These are phyloP conservation scores for Raddia distichophylla DNA, from an alignment of 176 grass and related monocot genomes.

Conservation along the genomic window DNA sequence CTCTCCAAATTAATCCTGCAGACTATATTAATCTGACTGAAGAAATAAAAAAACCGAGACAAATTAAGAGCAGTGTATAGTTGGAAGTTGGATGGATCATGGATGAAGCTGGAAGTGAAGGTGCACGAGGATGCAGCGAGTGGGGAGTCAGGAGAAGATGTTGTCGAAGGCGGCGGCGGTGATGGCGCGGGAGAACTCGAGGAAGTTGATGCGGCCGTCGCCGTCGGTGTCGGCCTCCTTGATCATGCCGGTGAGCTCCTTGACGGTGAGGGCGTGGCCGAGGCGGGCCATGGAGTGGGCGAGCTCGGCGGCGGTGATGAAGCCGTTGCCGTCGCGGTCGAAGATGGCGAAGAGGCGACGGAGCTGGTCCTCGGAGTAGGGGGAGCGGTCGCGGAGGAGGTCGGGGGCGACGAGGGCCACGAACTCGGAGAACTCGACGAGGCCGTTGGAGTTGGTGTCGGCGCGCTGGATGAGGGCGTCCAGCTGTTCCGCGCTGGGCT, in stretches of 20 bases:
- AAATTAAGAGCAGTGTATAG: not conserved
- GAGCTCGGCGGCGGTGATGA: slow-evolving; percentile 96
- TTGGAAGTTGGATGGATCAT: not conserved
- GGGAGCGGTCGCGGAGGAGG: slow-evolving; percentile 64
- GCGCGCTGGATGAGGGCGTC: slow-evolving; percentile 72
- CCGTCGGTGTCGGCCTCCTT: slow-evolving; percentile 92
- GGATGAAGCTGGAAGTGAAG: too few species aligned
- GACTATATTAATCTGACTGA: slow-evolving; percentile 35
- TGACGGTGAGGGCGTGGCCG: slow-evolving; percentile 75
- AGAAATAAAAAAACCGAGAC: slow-evolving; percentile 3
- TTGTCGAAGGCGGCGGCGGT: slow-evolving; percentile 82
- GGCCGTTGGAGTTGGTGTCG: slow-evolving; percentile 83
- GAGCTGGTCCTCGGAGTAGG: slow-evolving; percentile 85
- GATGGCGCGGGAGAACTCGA: slow-evolving; percentile 92
- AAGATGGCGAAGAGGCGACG: slow-evolving; percentile 73
- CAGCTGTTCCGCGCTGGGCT: slow-evolving; percentile 69
- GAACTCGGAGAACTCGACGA: slow-evolving; percentile 98
- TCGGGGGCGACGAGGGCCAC: slow-evolving; percentile 74
- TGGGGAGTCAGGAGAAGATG: slow-evolving; percentile 63
- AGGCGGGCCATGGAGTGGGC: slow-evolving; percentile 96
- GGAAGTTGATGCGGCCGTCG: slow-evolving; percentile 81
- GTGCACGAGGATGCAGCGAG: too few species aligned
- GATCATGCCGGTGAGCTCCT: slow-evolving; percentile 97
- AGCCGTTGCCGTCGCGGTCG: slow-evolving; percentile 87
- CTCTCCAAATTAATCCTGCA: slow-evolving; percentile 26